These are phyloP conservation scores for Leptographium procerum DNA, from an alignment of 2,329 filamentous ascomycete species.

Conservation along the genomic window DNA sequence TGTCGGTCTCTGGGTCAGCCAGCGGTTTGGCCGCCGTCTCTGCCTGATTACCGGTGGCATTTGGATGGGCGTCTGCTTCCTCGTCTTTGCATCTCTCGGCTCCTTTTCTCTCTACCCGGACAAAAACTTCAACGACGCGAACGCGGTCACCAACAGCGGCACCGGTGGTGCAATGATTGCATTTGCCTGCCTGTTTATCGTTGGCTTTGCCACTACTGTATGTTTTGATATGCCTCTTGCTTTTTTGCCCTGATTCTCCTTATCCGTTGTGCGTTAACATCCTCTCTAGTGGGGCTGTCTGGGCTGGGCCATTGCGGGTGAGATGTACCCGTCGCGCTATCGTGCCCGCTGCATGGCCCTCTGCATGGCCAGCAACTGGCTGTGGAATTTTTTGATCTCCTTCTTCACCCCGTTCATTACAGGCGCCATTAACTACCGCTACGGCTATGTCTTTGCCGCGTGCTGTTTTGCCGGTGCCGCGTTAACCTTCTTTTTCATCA, in stretches of 20 bases:
- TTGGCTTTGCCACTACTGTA: conserved; percentile 56
- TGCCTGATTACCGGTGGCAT: conserved; percentile 53
- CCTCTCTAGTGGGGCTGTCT: conserved; percentile 42
- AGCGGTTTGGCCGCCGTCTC: conserved; percentile 51
- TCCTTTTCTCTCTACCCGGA: conserved; percentile 42
- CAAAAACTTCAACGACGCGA: conserved; percentile 36
- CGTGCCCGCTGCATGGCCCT: conserved; percentile 54
- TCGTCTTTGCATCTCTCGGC: conserved; percentile 35
- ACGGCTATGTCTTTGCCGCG: conserved; percentile 63
- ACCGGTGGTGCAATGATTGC: conserved; percentile 45
- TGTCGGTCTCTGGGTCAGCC: conserved; percentile 50
- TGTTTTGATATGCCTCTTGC: not conserved
- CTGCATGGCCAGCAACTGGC: conserved; percentile 54
- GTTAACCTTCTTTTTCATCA: conserved; percentile 66
- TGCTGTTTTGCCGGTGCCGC: conserved; percentile 47
- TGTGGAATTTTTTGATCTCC: conserved; percentile 17
- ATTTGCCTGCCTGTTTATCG: conserved; percentile 52
- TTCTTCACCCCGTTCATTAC: conserved; percentile 4
- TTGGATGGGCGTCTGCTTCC: conserved; percentile 43
- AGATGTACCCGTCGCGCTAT: conserved; percentile 50
- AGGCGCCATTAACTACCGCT: conserved; percentile 58
- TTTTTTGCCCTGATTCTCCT: not conserved
- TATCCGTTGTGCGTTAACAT: not conserved
- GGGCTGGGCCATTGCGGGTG: conserved; percentile 42
- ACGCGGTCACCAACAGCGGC: conserved; percentile 12